phyloP scores from a whole-genome alignment of 192 early-diverging fungal genomes.

The Polychytrium aggregatum region DNA sequence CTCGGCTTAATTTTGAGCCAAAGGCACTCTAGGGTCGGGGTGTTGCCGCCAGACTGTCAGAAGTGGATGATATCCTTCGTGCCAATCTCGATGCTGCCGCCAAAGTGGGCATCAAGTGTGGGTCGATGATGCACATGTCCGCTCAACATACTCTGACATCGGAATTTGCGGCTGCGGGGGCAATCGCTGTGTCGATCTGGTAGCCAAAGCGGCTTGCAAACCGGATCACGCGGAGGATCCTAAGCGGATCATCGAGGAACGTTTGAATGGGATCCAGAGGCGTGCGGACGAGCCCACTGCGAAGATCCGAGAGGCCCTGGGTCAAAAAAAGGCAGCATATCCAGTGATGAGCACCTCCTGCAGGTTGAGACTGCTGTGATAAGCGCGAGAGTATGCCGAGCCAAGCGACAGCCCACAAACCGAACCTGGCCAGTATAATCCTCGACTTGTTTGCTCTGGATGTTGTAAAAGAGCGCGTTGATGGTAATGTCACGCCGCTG shows the following conservation, averaged over 20 bases:
- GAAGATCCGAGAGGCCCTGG: constrained; percentile 64
- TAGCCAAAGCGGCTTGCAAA: constrained; percentile 90
- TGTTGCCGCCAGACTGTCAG: no score
- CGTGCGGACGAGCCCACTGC: constrained; percentile 64
- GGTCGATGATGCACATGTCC: neutral
- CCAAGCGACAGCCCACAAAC: no score
- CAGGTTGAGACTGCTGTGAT: no score
- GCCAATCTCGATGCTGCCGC: no score
- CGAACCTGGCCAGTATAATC: constrained; percentile 68
- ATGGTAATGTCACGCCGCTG: constrained; percentile 93
- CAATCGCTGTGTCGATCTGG: constrained; percentile 55
- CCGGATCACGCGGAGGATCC: constrained; percentile 84
- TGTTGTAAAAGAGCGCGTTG: constrained; percentile 96
- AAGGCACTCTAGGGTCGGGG: constrained; percentile 37
- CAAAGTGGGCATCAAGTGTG: no score
- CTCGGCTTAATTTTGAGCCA: constrained; percentile 74
- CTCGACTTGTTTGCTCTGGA: constrained; percentile 71
- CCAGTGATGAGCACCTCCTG: no score
- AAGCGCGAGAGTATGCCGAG: no score
- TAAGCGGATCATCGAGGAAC: constrained; percentile 89
- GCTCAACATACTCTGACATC: constrained; percentile 35
- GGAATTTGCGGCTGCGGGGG: constrained; percentile 37
- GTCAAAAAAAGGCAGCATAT: no score
- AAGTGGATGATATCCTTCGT: no score
- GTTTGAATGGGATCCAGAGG: constrained; percentile 82